Base-by-base conservation (phyloP, 2,329 filamentous ascomycete species). In the Colletotrichum sp. region DNA sequence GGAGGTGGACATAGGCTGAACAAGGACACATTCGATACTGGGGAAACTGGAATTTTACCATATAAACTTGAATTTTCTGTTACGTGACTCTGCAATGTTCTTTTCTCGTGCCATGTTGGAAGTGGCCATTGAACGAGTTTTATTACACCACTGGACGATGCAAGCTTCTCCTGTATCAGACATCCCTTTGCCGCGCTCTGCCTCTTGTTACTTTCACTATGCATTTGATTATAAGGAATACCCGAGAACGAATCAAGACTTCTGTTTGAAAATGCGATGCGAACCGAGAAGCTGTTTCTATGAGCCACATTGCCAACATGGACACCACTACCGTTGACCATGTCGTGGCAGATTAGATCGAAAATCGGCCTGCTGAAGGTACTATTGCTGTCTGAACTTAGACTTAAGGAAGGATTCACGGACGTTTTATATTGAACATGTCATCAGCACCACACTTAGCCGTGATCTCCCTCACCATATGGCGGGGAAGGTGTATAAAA, bases 241-340 rank as follows among this genome's bases (percentile, higher is more conserved):
- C 30, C 10, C 30, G 30, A 32, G 30, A 32, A 32, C 10, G 30
- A 32, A 32, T 4, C 10, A 32, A 32, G 30, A 32, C 30, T 32
- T 32, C 30, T 32, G 30, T 32, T 32, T 32, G 30, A 32, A 32
- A 32, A 12, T 32, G 30, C 4, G 30, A 32, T 32, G 9, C 30
- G 30, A 32, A 30, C 8, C n/a, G n/a, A n/a, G n/a, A n/a, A n/a
- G n/a, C n/a, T 5, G 5, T 12, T 21, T 12, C n/a, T 13, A 49
- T 10, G 3, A 13, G 18, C 0, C n/a, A 4, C n/a, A 12, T 49
- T 49, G 44, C n/a, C 44, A 21, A 21, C n/a, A 49, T 21, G 44
- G 44, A 21, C 0, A 7, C 0, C 0, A 21, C 44, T 21, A 49
- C 18, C 18, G 1, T 49, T 21, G 0, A 0, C 44, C 44, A 21